Evolutionary conservation across 306 rosid species (phyloP).

Genomic region (Cicer chorassanicum): DNA sequence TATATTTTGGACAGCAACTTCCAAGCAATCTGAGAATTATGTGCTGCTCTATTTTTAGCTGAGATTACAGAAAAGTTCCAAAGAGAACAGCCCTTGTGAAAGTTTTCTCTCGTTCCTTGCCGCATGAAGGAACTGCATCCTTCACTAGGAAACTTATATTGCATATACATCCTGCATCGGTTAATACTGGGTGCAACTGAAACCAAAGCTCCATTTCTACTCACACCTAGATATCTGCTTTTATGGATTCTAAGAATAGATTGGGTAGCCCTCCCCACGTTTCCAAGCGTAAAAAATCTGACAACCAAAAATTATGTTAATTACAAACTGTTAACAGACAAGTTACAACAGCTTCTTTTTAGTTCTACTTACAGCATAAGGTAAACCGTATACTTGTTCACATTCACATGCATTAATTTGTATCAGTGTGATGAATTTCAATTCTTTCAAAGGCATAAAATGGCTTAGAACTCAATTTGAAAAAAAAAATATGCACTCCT

Average conservation of each 20-base stretch:
- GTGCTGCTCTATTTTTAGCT: constrained; percentile 53
- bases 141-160: constrained; percentile 52
- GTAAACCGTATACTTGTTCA: neutral
- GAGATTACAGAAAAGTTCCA: constrained; percentile 54
- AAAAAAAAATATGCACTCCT: neutral
- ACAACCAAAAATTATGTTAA: constrained; percentile 44
- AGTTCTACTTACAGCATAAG: constrained; percentile 4
- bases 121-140: constrained; percentile 51
- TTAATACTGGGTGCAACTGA: constrained; percentile 57
- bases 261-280: constrained; percentile 54
- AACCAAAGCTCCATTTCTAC: constrained; percentile 56
- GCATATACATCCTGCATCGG: constrained; percentile 54
- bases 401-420: neutral
- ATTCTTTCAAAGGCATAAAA: neutral
- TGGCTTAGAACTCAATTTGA: neutral
- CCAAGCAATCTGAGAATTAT: constrained; percentile 66
- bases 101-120: constrained; percentile 50
- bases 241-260: constrained; percentile 51
- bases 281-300: constrained; percentile 75
- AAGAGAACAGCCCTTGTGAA: constrained; percentile 38
- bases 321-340: constrained; percentile 11
- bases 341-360: constrained; percentile 1
- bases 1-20: constrained; percentile 61
- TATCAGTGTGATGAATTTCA: neutral
- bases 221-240: constrained; percentile 47